Evolutionary conservation across 169 alveolate species (phyloP).

Genomic region (Cryptosporidium andersoni): DNA sequence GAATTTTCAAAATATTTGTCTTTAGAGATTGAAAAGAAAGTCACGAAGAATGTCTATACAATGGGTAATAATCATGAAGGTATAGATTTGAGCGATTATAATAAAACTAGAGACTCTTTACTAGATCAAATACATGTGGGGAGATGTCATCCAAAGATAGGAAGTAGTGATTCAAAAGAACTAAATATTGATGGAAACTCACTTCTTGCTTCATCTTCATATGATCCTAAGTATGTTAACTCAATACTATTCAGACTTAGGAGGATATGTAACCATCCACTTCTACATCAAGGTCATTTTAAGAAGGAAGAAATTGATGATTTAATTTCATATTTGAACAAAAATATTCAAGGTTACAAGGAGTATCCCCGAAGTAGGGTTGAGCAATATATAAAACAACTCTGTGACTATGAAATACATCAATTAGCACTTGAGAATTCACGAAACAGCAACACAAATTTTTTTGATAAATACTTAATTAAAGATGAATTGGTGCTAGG

Average conservation of each 20-base stretch:
- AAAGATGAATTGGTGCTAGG: conserved; percentile 10
- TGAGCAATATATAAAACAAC: conserved; percentile 76
- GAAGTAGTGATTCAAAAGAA: no score
- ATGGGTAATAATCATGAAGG: not conserved
- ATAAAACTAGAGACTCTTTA: not conserved
- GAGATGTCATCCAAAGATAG: no score
- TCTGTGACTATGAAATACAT: conserved; percentile 83
- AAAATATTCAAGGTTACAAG: conserved; percentile 78
- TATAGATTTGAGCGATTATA: not conserved
- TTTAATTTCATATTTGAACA: conserved; percentile 74
- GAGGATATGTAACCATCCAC: conserved; percentile 90
- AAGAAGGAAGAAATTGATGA: conserved; percentile 78
- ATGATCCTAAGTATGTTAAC: conserved; percentile 79
- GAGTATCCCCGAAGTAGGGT: conserved; percentile 79
- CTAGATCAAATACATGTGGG: no score
- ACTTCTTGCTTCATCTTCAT: conserved; percentile 7
- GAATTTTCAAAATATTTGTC: conserved; percentile 10
- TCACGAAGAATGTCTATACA: not conserved
- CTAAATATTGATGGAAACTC: not conserved
- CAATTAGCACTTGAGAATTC: conserved; percentile 70
- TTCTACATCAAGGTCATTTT: conserved; percentile 82
- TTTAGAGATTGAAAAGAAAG: conserved; percentile 16
- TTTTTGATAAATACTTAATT: conserved; percentile 4
- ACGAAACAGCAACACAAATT: conserved; percentile 23
- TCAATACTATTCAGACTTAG: conserved; percentile 84